Base-by-base conservation (phyloP, 2,329 filamentous ascomycete genomes). In the Exophiala spinifera region DNA sequence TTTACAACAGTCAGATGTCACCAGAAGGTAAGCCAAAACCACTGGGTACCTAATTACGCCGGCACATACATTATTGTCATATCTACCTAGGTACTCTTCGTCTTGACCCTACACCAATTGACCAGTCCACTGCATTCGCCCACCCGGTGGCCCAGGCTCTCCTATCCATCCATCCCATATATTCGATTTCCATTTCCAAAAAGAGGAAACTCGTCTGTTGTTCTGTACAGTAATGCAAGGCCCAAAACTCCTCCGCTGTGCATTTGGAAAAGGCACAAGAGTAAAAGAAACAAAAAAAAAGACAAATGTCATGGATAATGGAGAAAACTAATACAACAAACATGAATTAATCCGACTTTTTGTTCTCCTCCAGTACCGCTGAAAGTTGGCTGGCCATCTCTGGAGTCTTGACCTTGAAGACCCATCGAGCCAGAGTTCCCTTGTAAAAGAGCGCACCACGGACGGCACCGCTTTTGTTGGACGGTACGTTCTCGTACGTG, bases 401-500 rank as follows among this genome's bases (percentile, higher is more conserved):
- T 19, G 54, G 49, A n/a, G 52, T 59, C 21, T 62, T 63, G 34
- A 65, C 54, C 49, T 63, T 64, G 28, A 65, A 55, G 14, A 64
- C 58, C 56, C 59, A 62, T 47, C 61, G 53, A 17, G 51, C 47
- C 3, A 59, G 46, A 17, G 50, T 57, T 17, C 58, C 63, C 21
- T 63, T 60, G 31, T 57, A 55, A 33, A 60, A 42, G 13, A 64
- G 50, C 17, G 54, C 50, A 39, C 63, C 62, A 15, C 48, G 56
- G 15, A 65, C 57, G 13, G 63, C 62, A 25, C 61, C 63, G 36
- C 51, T 61, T 42, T 62, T 64, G 19, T 42, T 51, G 7, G 48
- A 50, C 7, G 53, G 34, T 13, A 49, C 45, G n/a, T 52, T 56
- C 36, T 63, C 53, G 20, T 57, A 77, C 5, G 78, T 73, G 64